Base-by-base conservation (phyloP, 1,284 basidiomycete genomes). In the Sporisorium scitamineum region DNA sequence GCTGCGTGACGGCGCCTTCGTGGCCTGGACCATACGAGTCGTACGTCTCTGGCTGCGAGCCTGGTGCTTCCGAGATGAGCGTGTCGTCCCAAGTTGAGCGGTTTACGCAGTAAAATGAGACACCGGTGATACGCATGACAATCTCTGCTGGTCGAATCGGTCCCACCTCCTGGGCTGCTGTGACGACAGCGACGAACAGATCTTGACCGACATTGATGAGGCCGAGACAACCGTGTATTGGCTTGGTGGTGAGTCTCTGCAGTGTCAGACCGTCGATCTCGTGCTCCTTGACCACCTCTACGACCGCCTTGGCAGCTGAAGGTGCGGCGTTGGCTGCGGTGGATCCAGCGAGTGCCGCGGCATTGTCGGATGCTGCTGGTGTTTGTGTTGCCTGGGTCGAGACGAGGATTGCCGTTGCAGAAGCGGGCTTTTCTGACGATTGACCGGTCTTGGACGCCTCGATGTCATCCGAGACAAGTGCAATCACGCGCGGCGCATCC, bases 101-200 rank as follows among this genome's bases (percentile, higher is more conserved):
- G 31, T 78, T 83, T 52, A 85, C 60, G 51, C 82, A 84, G 60
- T 67, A 80, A 68, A 85, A 85, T 18, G 74, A 62, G n/a, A 83
- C 77, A 9, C 75, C 57, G 6, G 61, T 70, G 56, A 85, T 80
- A 39, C 78, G 57, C 57, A 69, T 65, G 11, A 83, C 76, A 18
- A 18, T 44, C 54, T 82, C 77, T 5, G 63, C 67, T 0, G 75
- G 73, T 18, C 73, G 55, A n/a, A 84, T 72, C 22, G 44, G 34
- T 1, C 83, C 83, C 2, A 84, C 77, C 10, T 69, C 60, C 20
- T 67, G 62, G 9, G 81, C 63, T 10, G 56, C 53, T 11, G 78
- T 78, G 44, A 84, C 79, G 3, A 78, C 76, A 4, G 69, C 82
- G 2, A 84, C 61, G 44, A 84, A 85, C 16, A 81, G 66, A 31